phyloP scores from a whole-genome alignment of 108 stramenopile species.

The Skeletonema grethae region DNA sequence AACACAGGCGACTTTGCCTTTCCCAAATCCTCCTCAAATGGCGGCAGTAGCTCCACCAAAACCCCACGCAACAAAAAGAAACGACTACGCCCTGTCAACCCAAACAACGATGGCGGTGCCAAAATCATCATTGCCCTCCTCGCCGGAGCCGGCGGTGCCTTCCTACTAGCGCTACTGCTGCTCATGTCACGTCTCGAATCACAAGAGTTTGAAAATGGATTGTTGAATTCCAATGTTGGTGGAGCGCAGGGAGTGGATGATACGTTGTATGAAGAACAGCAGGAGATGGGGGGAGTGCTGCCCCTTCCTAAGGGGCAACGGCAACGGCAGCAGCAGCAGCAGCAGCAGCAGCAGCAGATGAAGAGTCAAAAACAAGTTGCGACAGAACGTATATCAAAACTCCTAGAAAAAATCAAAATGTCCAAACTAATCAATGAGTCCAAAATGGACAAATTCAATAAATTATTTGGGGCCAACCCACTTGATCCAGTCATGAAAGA shows the following conservation, averaged over 20 bases:
- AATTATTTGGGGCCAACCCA: conserved; percentile 14
- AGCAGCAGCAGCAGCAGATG: not conserved
- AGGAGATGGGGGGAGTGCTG: conserved; percentile 33
- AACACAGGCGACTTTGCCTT: conserved; percentile 35
- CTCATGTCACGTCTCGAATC: conserved; percentile 40
- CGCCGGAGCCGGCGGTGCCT: conserved; percentile 46
- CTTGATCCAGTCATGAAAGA: conserved; percentile 24
- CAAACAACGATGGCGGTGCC: conserved; percentile 12
- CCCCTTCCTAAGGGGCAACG: not conserved
- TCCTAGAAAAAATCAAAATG: conserved; percentile 16
- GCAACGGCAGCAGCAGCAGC: not conserved
- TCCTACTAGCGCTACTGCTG: conserved; percentile 31
- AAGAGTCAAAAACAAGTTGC: conserved; percentile 7
- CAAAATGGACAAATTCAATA: conserved; percentile 14
- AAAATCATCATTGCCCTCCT: conserved; percentile 42
- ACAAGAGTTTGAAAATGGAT: conserved; percentile 23
- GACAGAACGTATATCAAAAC: conserved; percentile 14
- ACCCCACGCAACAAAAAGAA: not conserved
- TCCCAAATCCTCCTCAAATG: conserved; percentile 6
- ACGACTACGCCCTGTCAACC: not conserved
- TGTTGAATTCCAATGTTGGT: conserved; percentile 17
- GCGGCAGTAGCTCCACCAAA: not conserved
- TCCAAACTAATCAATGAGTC: conserved; percentile 12
- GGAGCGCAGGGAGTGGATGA: conserved; percentile 35
- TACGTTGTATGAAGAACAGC: conserved; percentile 30